Evolutionary conservation across 208 protist genomes (phyloP).

Genomic region (Endotrypanum monterogeii): DNA sequence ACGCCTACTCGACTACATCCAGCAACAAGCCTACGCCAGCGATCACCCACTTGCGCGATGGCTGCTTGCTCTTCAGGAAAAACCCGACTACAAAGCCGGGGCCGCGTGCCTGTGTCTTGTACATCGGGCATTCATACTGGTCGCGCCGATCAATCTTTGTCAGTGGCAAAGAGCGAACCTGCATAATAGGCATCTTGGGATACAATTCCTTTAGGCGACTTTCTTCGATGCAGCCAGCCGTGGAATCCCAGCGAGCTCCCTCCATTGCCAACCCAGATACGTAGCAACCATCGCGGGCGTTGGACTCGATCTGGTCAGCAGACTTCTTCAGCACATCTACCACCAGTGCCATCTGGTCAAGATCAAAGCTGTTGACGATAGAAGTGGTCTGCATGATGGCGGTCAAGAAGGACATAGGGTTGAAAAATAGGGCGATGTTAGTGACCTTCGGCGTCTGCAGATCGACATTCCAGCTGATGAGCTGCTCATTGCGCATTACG

Average conservation of each 20-base stretch:
- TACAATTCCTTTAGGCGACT: slow-evolving; percentile 95
- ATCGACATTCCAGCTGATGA: slow-evolving; percentile 93
- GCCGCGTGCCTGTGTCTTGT: slow-evolving; percentile 96
- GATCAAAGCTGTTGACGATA: slow-evolving; percentile 96
- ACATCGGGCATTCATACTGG: slow-evolving; percentile 98
- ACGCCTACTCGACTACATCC: slow-evolving; percentile 92
- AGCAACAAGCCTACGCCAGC: slow-evolving; percentile 96
- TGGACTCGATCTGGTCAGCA: slow-evolving; percentile 93
- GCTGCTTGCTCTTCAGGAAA: slow-evolving; percentile 95
- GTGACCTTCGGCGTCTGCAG: slow-evolving; percentile 94
- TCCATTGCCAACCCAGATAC: slow-evolving; percentile 97
- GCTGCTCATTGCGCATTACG: slow-evolving; percentile 93
- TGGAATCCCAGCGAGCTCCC: slow-evolving; percentile 97
- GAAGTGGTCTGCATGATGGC: slow-evolving; percentile 99
- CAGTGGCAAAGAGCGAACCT: slow-evolving; percentile 89
- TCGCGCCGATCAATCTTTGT: slow-evolving; percentile 93
- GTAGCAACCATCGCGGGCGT: slow-evolving; percentile 97
- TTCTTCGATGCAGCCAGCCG: slow-evolving; percentile 90
- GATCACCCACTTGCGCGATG: slow-evolving; percentile 96
- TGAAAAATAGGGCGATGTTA: slow-evolving; percentile 97
- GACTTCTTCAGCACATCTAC: slow-evolving; percentile 97
- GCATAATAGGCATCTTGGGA: slow-evolving; percentile 95
- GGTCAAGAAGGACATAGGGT: slow-evolving; percentile 99
- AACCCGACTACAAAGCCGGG: slow-evolving; percentile 96
- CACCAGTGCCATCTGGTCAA: slow-evolving; percentile 96